These are phyloP conservation scores for Cadophora malorum DNA, from an alignment of 2,329 filamentous ascomycete species.

Conservation along the genomic window DNA sequence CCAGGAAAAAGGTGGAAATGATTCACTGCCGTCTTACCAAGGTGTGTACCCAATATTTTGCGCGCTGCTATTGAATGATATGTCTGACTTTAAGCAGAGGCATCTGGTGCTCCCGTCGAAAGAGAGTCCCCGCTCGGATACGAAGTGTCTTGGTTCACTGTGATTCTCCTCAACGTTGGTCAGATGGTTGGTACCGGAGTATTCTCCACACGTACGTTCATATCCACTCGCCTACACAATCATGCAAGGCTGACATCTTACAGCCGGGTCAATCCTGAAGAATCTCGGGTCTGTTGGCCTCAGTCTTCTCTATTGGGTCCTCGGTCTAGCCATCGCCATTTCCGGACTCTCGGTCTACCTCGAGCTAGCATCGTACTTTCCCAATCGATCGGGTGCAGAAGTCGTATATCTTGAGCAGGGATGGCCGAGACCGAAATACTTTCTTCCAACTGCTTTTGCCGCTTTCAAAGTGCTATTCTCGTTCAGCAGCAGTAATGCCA, in stretches of 20 bases:
- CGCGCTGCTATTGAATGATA: neutral
- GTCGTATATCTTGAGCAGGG: slow-evolving; percentile 74
- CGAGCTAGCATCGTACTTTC: slow-evolving; percentile 69
- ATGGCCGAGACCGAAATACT: slow-evolving; percentile 66
- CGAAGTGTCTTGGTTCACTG: slow-evolving; percentile 59
- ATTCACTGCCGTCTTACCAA: slow-evolving; percentile 47
- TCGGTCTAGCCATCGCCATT: slow-evolving; percentile 65
- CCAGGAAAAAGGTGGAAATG: slow-evolving; percentile 52
- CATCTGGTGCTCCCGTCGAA: slow-evolving; percentile 66
- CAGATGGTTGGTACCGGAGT: slow-evolving; percentile 67
- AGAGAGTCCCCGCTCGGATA: slow-evolving; percentile 64
- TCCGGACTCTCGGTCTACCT: slow-evolving; percentile 65
- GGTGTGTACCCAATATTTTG: neutral
- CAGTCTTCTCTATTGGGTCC: slow-evolving; percentile 67
- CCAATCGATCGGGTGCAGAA: slow-evolving; percentile 69
- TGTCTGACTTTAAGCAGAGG: slow-evolving; percentile 54
- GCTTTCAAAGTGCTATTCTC: slow-evolving; percentile 68
- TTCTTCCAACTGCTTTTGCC: slow-evolving; percentile 70
- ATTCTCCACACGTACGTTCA: slow-evolving; percentile 24
- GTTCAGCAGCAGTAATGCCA: slow-evolving; percentile 69
- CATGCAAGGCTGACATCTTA: neutral
- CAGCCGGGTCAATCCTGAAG: slow-evolving; percentile 63
- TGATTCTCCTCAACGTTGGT: slow-evolving; percentile 66
- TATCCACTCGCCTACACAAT: no score
- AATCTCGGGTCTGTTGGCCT: slow-evolving; percentile 68